phyloP scores from a whole-genome alignment of 1,284 basidiomycete species.

The Ustilago nuda region DNA sequence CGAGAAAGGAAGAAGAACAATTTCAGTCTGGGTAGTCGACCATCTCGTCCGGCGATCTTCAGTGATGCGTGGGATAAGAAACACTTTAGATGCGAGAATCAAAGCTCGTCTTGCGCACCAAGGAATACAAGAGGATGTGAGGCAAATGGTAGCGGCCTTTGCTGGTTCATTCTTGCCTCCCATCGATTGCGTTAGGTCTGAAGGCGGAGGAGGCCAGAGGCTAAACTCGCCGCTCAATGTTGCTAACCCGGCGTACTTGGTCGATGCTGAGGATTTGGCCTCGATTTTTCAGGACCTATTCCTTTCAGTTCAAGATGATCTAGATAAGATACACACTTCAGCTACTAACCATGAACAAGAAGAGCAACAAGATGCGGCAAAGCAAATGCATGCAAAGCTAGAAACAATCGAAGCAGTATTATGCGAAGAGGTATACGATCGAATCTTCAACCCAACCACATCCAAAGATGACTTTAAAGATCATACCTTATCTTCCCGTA shows the following conservation, averaged over 20 bases:
- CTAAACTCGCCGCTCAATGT: conserved; percentile 8
- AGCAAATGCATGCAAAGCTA: conserved; percentile 72
- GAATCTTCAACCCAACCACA: conserved; percentile 75
- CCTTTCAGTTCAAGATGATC: conserved; percentile 71
- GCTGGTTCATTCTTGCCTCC: conserved; percentile 40
- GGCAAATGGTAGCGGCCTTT: conserved; percentile 27
- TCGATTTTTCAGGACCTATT: conserved; percentile 81
- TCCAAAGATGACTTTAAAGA: conserved; percentile 87
- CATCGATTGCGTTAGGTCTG: not conserved
- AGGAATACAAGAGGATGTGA: conserved; percentile 4
- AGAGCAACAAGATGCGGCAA: conserved; percentile 21
- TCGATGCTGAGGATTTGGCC: conserved; percentile 69
- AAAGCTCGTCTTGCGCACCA: not conserved
- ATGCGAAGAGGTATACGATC: conserved; percentile 79
- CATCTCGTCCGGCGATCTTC: conserved; percentile 26
- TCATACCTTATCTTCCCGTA: conserved; percentile 84
- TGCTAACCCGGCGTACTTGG: conserved; percentile 70
- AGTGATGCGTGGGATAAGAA: conserved; percentile 20
- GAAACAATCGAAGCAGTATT: conserved; percentile 79
- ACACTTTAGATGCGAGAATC: conserved; percentile 24
- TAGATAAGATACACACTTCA: conserved; percentile 71
- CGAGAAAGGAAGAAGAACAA: conserved; percentile 4
- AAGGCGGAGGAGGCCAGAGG: not conserved
- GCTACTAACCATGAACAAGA: conserved; percentile 35
- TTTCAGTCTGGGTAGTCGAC: conserved; percentile 32